Conservation (phyloP, 768 basidiomycete genomes). For the Boletellus sp. region DNA sequence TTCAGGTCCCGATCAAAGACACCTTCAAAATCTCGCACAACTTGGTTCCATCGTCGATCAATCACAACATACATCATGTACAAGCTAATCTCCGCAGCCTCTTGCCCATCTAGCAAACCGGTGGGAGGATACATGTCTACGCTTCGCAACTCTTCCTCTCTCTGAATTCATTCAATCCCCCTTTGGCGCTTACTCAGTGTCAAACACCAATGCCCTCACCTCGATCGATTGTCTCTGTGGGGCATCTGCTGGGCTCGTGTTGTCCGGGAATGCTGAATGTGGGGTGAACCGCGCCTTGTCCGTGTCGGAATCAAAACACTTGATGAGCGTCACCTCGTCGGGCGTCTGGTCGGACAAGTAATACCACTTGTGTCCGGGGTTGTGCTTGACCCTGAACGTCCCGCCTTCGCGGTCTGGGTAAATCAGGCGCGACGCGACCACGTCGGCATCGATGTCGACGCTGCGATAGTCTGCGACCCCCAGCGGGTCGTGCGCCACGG, state of each 20-base stretch:
- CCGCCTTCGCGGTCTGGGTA: constrained; percentile 16
- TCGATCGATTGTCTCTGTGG: constrained; percentile 40
- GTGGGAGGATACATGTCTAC: no score
- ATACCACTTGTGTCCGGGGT: constrained; percentile 36
- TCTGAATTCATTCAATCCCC: no score
- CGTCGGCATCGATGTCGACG: constrained; percentile 32
- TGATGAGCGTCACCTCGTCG: constrained; percentile 38
- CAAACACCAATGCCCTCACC: constrained; percentile 18
- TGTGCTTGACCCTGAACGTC: constrained; percentile 33
- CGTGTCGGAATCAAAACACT: constrained; percentile 41
- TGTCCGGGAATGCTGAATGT: constrained; percentile 39
- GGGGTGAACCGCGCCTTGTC: constrained; percentile 35
- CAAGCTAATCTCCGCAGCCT: no score
- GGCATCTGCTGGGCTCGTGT: constrained; percentile 28
- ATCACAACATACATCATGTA: no score
- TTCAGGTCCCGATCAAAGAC: no score
- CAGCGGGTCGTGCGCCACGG: neutral
- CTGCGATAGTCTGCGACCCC: constrained; percentile 33
- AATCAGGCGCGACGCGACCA: constrained; percentile 19
- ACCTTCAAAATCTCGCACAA: no score
- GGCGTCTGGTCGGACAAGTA: constrained; percentile 37
- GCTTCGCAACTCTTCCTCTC: no score
- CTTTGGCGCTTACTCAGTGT: no score
- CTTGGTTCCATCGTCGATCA: no score
- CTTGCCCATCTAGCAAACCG: no score